A percentile compares a stretch with the other conserved stretches of the same genome.
Evolutionary conservation across 129 eudicot species (phyloP).

Genomic region (Lactuca saligna): DNA sequence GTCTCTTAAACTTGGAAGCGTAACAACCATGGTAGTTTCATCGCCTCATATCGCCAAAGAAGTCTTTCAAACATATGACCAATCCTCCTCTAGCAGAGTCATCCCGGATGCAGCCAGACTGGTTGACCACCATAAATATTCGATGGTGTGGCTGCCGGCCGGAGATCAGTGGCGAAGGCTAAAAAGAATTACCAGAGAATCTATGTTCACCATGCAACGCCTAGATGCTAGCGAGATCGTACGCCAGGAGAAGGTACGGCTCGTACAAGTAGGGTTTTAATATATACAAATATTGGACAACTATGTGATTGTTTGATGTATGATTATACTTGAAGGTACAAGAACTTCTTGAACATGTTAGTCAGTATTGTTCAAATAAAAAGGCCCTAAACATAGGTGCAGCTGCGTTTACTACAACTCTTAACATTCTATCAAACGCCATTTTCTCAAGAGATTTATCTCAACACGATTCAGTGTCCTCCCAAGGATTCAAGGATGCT

Average conservation of each 20-base stretch:
- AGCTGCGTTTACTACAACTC: constrained; percentile 19
- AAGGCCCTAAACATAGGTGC: constrained; percentile 20
- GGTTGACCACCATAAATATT: constrained; percentile 27
- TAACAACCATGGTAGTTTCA: constrained; percentile 45
- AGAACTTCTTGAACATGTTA: constrained; percentile 22
- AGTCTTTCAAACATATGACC: constrained; percentile 46
- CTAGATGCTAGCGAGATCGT: constrained; percentile 27
- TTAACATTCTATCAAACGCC: constrained; percentile 18
- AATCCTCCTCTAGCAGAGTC: constrained; percentile 28
- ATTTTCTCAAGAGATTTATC: constrained; percentile 27
- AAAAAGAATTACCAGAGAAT: constrained; percentile 37
- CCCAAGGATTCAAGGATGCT: constrained; percentile 28
- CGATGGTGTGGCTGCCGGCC: constrained; percentile 40
- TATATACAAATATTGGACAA: too few relatives aligned
- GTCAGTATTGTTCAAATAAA: constrained; percentile 5
- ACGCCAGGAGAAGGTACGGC: constrained; percentile 16
- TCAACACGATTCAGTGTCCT: constrained; percentile 4
- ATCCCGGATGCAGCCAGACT: constrained; percentile 19
- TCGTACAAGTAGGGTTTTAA: too few relatives aligned
- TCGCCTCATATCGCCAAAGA: constrained; percentile 44
- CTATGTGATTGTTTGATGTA: not conserved
- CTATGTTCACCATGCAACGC: not conserved
- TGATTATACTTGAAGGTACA: constrained; percentile 4
- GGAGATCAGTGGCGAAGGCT: constrained; percentile 43
- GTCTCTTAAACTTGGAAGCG: constrained; percentile 45